A percentile compares a stretch with the other conserved stretches of the same genome.
Evolutionary conservation across 371 early-diverging fungal species (phyloP).

Genomic region (Zopfochytrium polystomum): DNA sequence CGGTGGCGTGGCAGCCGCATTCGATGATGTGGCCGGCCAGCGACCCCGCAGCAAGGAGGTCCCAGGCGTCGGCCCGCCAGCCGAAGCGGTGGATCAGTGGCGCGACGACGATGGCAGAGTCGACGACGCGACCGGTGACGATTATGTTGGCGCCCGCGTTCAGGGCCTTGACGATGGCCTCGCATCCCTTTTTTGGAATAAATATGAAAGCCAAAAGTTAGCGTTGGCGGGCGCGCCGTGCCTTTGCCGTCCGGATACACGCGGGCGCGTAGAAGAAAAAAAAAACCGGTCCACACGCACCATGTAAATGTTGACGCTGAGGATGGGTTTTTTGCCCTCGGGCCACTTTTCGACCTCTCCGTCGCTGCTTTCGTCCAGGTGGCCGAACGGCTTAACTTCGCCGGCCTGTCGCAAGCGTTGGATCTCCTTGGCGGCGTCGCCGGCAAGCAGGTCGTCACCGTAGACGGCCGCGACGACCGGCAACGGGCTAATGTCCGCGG

Average conservation of each 20-base stretch:
- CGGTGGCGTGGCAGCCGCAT: conserved; percentile 73
- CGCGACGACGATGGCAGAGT: conserved; percentile 63
- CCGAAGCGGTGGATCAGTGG: conserved; percentile 58
- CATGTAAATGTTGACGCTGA: conserved; percentile 27
- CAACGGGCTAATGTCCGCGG: conserved; percentile 37
- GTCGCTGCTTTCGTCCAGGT: conserved; percentile 10
- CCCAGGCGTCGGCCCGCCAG: conserved; percentile 58
- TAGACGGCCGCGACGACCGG: conserved; percentile 65
- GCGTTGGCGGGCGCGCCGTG: too few species aligned
- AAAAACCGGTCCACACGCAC: too few species aligned
- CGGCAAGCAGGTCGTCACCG: conserved; percentile 58
- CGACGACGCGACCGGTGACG: conserved; percentile 73
- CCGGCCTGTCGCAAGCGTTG: conserved; percentile 5
- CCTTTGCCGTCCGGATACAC: too few species aligned
- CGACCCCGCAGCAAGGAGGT: conserved; percentile 65
- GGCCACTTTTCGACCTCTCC: conserved; percentile 20
- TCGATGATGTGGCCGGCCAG: conserved; percentile 75
- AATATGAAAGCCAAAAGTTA: neutral
- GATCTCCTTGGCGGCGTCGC: conserved; percentile 21
- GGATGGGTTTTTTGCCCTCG: conserved; percentile 6
- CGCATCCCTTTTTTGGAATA: conserved; percentile 8
- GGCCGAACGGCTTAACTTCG: conserved; percentile 54
- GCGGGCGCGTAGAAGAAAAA: too few species aligned
- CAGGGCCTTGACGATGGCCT: conserved; percentile 56
- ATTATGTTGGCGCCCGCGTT: conserved; percentile 64